Conservation (phyloP, 441 rosid species). For the Biscutella laevigata region DNA sequence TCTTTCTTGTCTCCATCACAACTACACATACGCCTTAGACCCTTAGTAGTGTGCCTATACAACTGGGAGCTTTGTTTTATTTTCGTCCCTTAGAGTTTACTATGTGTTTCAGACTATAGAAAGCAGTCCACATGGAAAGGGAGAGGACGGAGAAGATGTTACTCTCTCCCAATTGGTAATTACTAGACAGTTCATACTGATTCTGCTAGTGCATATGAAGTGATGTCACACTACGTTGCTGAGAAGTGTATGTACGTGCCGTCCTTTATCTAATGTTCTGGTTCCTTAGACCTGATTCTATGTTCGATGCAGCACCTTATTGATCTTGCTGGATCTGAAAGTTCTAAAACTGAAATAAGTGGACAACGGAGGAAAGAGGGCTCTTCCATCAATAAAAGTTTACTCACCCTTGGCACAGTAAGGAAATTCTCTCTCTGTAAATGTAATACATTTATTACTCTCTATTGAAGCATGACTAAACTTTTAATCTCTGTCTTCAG, state of each 20-base stretch:
- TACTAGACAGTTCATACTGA: slow-evolving; percentile 21
- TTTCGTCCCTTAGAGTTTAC: neutral
- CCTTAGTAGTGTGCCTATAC: slow-evolving; percentile 7
- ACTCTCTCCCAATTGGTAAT: slow-evolving; percentile 90
- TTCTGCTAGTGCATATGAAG: slow-evolving; percentile 12
- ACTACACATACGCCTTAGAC: neutral
- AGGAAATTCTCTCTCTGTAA: slow-evolving; percentile 27
- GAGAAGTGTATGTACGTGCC: slow-evolving; percentile 2
- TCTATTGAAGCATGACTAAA: neutral
- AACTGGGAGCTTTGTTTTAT: neutral
- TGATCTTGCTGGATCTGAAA: slow-evolving; percentile 99
- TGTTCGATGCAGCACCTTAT: slow-evolving; percentile 88
- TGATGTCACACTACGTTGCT: slow-evolving; percentile 9
- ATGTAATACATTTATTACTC: neutral
- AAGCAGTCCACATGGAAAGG: slow-evolving; percentile 86
- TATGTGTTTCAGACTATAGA: slow-evolving; percentile 63
- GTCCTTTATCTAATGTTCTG: neutral
- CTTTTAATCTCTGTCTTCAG: slow-evolving; percentile 29
- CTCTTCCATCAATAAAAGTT: slow-evolving; percentile 92
- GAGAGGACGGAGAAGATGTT: slow-evolving; percentile 79
- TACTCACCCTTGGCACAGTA: slow-evolving; percentile 98
- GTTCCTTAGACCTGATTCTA: no score
- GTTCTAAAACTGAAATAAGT: slow-evolving; percentile 93
- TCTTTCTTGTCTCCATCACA: neutral
- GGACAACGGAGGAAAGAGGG: slow-evolving; percentile 96